Base-by-base conservation (phyloP, 1,284 basidiomycete species). In the Leccinum proliferum region DNA sequence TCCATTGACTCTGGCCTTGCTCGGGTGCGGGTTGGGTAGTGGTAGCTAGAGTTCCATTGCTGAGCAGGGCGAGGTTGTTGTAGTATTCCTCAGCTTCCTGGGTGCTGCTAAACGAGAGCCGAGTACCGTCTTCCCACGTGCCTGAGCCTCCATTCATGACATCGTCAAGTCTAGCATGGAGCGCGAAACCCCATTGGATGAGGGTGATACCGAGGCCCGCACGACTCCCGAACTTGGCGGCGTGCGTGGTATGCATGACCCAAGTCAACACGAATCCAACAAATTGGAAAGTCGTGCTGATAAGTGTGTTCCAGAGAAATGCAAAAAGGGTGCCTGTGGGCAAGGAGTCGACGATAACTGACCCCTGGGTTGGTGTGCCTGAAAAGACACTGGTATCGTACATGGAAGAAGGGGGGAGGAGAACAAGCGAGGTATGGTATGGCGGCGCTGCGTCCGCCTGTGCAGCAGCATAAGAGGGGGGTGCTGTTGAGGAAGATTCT, bases 341-440 rank as follows among this genome's bases (percentile, higher is more conserved):
- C 34, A 93, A 80, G 18, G 82, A 82, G 64, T 92, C 90, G 68
- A 93, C 84, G 66, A 91, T 83, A 76, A 92, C 83, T 67, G 90
- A 89, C 55, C 89, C 90, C 39, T 73, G 72, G 5, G 66, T 75
- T 70, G 57, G 69, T 67, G 66, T 69, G 70, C 60, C 76, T 67
- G 57, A 67, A 29, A 79, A 71, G 4, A 77, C 70, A 65, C 79
- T 80, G 32, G 83, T 39, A 35, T 72, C 68, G 14, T 66, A 71
- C 18, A 66, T 75, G 14, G 84, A 77, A 10, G 72, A 70, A 62
- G 88, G 87, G 7, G 90, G 89, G 29, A 90, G 88, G 68, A 98
- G 92, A 29, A 98, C 88, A 1, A 95, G 96, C 6, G 94, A 98
- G 72, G 98, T 97, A 90, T 96, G 98, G 76, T 99, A 99, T 0